Conservation (phyloP, 805 yeast species). For the Cyberlindnera japonica region DNA sequence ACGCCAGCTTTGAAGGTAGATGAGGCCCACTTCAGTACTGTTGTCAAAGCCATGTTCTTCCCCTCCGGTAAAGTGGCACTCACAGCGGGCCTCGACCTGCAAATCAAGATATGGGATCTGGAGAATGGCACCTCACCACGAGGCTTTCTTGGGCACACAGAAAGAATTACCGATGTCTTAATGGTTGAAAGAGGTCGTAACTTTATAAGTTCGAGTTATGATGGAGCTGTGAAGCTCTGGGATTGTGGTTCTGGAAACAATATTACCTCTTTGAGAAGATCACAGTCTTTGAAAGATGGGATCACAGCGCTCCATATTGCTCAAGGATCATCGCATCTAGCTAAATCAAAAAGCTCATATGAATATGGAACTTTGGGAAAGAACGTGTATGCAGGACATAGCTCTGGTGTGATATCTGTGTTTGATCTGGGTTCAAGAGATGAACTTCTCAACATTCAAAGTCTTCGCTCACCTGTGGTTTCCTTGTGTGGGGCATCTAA, state of each 20-base stretch:
- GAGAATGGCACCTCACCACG: slow-evolving; percentile 46
- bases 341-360: slow-evolving; percentile 30
- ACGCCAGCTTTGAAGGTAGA: slow-evolving; percentile 15
- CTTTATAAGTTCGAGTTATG: slow-evolving; percentile 50
- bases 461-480: slow-evolving; percentile 22
- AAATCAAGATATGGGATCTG: slow-evolving; percentile 58
- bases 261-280: slow-evolving; percentile 39
- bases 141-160: slow-evolving; percentile 47
- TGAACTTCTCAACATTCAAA: slow-evolving; percentile 26
- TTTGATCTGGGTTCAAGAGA: slow-evolving; percentile 36
- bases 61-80: slow-evolving; percentile 63
- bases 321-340: background rate
- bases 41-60: slow-evolving; percentile 45
- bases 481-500: background rate
- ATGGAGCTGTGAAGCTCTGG: slow-evolving; percentile 61
- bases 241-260: slow-evolving; percentile 57
- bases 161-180: slow-evolving; percentile 44
- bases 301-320: slow-evolving; percentile 28
- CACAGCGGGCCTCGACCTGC: slow-evolving; percentile 57
- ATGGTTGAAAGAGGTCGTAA: slow-evolving; percentile 67
- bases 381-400: slow-evolving; percentile 40
- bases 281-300: slow-evolving; percentile 34
- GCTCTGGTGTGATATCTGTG: slow-evolving; percentile 34
- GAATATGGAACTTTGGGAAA: slow-evolving; percentile 51
- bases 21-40: slow-evolving; percentile 49